Base-by-base conservation (phyloP, 768 basidiomycete species). In the Hericium alpestre region DNA sequence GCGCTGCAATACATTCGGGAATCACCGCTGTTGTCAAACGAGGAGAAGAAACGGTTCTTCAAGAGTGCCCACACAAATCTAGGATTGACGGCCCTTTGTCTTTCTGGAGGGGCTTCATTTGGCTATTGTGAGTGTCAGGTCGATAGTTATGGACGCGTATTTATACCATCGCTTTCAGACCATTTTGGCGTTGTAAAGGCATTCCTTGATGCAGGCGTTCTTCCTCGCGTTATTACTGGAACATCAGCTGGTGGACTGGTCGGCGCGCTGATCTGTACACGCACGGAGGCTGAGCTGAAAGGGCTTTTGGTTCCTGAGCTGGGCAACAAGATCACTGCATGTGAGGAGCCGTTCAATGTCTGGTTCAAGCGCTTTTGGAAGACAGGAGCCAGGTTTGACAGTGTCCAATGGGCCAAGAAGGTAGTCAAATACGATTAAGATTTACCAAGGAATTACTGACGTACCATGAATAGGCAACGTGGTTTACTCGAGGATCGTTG, bases 301-400 rank as follows among this genome's bases (percentile, higher is more conserved):
- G 65, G 73, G 27, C 70, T 97, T 38, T 74, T 98, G 32, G 80
- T 86, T 0, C 95, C 96, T 0, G 81, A 85, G 61, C 73, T 99
- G 38, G 94, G 94, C 0, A 79, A 88, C 59, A 86, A 79, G 58
- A 82, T 98, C 10, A 85, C 85, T 0, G 89, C 89, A 27, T 88
- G 85, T 64, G 86, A 88, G 59, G 94, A 97, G 53, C 74, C 87
- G 0, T 76, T 88, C 55, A 70, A 70, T 9, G 72, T 87, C 16
- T 89, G 88, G 88, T 66, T 81, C 37, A 79, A 73, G 63, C 79
- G 95, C 23, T 82, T 91, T 47, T 82, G 81, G 79, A 78, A 73
- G 63, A 97, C 93, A 0, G 96, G 96, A 10, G 95, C 96, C n/a
- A 77, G 95, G 57, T 99, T 98, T 68, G 93, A 96, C 61, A 86